Conservation (phyloP, 208 protist genomes). For the Crithidia expoeki region DNA sequence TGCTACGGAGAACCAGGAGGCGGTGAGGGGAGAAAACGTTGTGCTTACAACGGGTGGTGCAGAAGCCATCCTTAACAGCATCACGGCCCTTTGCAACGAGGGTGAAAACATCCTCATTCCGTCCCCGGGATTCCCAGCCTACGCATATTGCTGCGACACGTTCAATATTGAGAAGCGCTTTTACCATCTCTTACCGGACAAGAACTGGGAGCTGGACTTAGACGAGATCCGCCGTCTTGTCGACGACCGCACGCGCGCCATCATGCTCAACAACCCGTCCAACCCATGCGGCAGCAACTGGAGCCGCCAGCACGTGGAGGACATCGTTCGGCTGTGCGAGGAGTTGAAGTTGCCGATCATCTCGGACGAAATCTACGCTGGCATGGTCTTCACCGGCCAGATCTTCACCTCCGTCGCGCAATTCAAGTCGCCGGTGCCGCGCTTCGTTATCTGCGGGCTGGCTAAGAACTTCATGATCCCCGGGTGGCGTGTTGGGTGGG, state of each 20-base stretch:
- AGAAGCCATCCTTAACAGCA: slow-evolving; percentile 86
- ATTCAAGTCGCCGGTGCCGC: slow-evolving; percentile 79
- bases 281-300: slow-evolving; percentile 96
- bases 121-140: slow-evolving; percentile 91
- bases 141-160: slow-evolving; percentile 83
- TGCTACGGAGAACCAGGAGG: slow-evolving; percentile 21
- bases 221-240: slow-evolving; percentile 66
- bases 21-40: slow-evolving; percentile 44
- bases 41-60: slow-evolving; percentile 84
- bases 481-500: slow-evolving; percentile 93
- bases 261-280: slow-evolving; percentile 94
- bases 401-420: slow-evolving; percentile 80
- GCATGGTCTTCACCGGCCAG: slow-evolving; percentile 83
- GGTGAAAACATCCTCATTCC: slow-evolving; percentile 93
- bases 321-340: slow-evolving; percentile 68
- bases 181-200: slow-evolving; percentile 84
- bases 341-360: slow-evolving; percentile 88
- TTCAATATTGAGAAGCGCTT: slow-evolving; percentile 71
- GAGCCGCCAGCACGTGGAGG: slow-evolving; percentile 70
- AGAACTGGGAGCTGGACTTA: slow-evolving; percentile 91
- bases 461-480: slow-evolving; percentile 92
- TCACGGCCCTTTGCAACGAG: slow-evolving; percentile 75
- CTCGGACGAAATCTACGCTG: slow-evolving; percentile 95
- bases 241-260: slow-evolving; percentile 77
- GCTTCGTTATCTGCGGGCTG: slow-evolving; percentile 85